Base-by-base conservation (phyloP, 2,329 filamentous ascomycete genomes). In the Venturia oleaginea region DNA sequence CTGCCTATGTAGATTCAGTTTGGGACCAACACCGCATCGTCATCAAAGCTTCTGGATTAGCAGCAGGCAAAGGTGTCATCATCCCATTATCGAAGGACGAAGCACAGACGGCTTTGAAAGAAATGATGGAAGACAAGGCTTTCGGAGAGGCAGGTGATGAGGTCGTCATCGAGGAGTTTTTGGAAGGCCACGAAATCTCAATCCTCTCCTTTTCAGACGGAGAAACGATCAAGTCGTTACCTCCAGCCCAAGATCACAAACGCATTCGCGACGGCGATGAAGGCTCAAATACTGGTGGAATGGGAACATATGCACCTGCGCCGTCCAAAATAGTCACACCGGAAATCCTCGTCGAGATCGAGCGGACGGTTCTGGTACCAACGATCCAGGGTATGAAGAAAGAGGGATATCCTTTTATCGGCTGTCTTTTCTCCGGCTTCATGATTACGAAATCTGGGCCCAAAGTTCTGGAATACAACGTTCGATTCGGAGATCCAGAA, bases 191-290 rank as follows among this genome's bases (percentile, higher is more conserved):
- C 68, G 94, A 99, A 77, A 82, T 97, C 67, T 94, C 90, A 72
- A 89, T 99, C 68, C 81, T 99, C 60, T 91, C 88, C 38, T 96
- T 99, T 78, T 91, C 87, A 72, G 94, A 99, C 73, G 94, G 94
- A 62, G 88, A 89, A 73, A 88, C 88, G 0, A 89, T 96, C 73
- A 84, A 85, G 72, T 91, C 89, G 10, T 81, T 97, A 11, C 93
- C 93, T 5, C 88, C 94, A 0, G 93, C 93, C 1, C 94, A 99
- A 76, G 94, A 97, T 75, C 94, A 99, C 81, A 97, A 99, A 83
- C 86, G 92, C 67, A 92, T 95, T 68, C 90, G 89, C 63, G 94
- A 99, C 71, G 91, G 90, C 64, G 93, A 97, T 73, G 83, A 85
- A 61, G 94, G 94, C 1, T 90, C 92, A 43, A 97, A 97, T 78